Conservation (phyloP, 1,139 yeast species). For the Groenewaldozyma auringiensis region DNA sequence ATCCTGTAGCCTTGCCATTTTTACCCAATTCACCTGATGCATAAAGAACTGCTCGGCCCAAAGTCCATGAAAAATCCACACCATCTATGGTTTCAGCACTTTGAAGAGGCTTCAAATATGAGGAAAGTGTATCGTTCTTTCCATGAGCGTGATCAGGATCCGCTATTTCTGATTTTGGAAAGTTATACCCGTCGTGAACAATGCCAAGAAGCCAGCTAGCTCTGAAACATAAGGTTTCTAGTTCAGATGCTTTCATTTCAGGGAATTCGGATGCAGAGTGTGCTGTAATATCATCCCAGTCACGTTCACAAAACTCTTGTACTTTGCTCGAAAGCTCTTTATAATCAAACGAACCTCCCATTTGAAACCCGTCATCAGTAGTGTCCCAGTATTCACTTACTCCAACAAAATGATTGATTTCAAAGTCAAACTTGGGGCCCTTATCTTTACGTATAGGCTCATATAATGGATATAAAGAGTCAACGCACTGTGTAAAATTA, state of each 20-base stretch:
- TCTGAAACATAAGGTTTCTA: constrained; percentile 53
- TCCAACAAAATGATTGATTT: constrained; percentile 61
- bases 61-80: constrained; percentile 70
- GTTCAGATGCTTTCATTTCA: constrained; percentile 36
- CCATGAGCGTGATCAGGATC: constrained; percentile 7
- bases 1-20: constrained; percentile 44
- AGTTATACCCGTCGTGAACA: constrained; percentile 64
- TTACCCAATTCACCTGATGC: constrained; percentile 40
- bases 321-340: constrained; percentile 39
- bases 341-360: constrained; percentile 35
- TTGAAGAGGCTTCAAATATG: constrained; percentile 42
- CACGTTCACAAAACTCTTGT: constrained; percentile 39
- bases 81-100: constrained; percentile 59
- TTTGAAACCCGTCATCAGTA: constrained; percentile 40
- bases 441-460: constrained; percentile 23
- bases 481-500: constrained; percentile 48
- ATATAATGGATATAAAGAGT: constrained; percentile 46
- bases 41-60: constrained; percentile 71
- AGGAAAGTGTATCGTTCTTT: constrained; percentile 13
- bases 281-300: constrained; percentile 31
- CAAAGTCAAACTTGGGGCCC: constrained; percentile 58
- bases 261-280: constrained; percentile 25
- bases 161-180: constrained; percentile 36
- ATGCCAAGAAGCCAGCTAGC: constrained; percentile 67
- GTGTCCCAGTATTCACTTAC: constrained; percentile 83